Evolutionary conservation across 2,329 filamentous ascomycete species (phyloP), one percentile per base, ranked within the genome.

Genomic region (Penicillium oxalicum): DNA sequence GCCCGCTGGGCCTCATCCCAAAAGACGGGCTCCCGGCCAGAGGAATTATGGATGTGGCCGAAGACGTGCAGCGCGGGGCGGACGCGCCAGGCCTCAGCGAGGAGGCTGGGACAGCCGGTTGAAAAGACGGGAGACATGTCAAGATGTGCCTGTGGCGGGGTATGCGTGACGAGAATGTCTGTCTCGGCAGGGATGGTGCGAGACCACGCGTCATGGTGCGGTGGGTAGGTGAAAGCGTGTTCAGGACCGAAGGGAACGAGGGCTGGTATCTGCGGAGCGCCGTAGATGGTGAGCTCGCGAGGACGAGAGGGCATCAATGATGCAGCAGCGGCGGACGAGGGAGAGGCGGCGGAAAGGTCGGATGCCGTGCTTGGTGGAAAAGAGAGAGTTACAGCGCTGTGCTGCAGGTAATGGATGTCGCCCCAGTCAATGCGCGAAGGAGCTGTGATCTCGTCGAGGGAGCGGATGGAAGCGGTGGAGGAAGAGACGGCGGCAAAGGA

Each of bases 151-250:
- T 81, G 81, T 1, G 89, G 88, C 27, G 90, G 90, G 1, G 82
- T 83, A 62, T 95, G 90, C 1, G 90, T 94, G 40, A 95, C 71
- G 11, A 95, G 76, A 45, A 95, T 80, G 58, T 95, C 88, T 0
- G 83, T 85, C 58, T 87, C 81, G 1, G 74, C 68, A 0, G 89
- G 88, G 4, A 95, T 74, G 18, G 80, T 84, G 53, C 80, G 79
- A 3, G 77, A 75, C 88, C 88, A 95, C 1, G 86, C 85, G 59
- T 89, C 81, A 18, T 76, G 69, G 1, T 76, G 73, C 26, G 79
- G 70, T 2, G 77, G 72, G 62, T 95, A 93, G 64, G 91, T 87
- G 60, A 93, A 94, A 24, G 81, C 89, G 71, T 87, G 85, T 25
- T 84, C 78, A 8, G 74, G 70, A 37, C 82, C 81, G n/a, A 88